Percentiles rank a stretch among this genome's conserved stretches.
Conservation (phyloP, 202 grass and related monocot species). For the Panicum hallii region DNA sequence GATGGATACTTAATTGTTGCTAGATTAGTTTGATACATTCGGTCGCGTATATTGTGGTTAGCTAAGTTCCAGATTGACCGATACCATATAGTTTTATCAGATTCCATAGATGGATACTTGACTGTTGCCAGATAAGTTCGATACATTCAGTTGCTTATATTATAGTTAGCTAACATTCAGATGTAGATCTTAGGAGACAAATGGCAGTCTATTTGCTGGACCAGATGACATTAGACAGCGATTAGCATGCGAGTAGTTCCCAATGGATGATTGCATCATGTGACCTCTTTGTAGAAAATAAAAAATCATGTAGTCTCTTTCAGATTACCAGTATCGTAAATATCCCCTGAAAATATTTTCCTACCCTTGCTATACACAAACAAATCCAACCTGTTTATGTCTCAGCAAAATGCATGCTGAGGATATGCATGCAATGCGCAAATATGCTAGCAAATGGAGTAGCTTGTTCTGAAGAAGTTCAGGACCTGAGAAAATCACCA, state of each 20-base stretch:
- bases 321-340: neutral
- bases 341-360: neutral
- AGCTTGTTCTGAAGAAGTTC: neutral
- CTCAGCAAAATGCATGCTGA: neutral
- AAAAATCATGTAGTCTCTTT: neutral
- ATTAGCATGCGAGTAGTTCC: neutral
- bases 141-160: neutral
- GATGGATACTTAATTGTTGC: neutral
- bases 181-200: constrained; percentile 13
- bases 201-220: neutral
- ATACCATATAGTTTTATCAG: neutral
- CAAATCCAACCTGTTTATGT: neutral
- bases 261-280: neutral
- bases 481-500: constrained; percentile 3
- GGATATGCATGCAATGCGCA: constrained; percentile 4
- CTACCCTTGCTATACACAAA: neutral
- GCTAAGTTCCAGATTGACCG: neutral
- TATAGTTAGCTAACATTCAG: neutral
- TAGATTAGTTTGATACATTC: neutral
- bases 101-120: neutral
- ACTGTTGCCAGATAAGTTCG: neutral
- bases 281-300: neutral
- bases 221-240: constrained; percentile 2
- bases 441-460: neutral
- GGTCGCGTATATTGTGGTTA: neutral